phyloP scores from a whole-genome alignment of 768 basidiomycete genomes.

The Leccinellum luteum region DNA sequence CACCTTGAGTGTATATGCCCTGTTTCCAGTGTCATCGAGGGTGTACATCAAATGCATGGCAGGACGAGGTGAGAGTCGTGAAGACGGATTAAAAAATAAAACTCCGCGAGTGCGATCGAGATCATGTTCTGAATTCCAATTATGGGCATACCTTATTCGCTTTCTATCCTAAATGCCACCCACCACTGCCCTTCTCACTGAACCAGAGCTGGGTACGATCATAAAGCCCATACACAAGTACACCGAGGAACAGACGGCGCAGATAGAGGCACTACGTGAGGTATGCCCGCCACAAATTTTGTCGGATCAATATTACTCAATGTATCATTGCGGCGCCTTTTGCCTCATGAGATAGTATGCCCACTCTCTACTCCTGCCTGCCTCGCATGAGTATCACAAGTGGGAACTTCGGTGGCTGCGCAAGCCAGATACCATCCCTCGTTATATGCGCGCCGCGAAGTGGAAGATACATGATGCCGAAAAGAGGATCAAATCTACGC shows the following conservation, averaged over 20 bases:
- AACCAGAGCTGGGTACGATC: constrained; percentile 51
- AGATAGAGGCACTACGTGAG: constrained; percentile 61
- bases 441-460: constrained; percentile 85
- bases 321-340: neutral
- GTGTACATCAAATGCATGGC: constrained; percentile 98
- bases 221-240: constrained; percentile 59
- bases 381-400: constrained; percentile 64
- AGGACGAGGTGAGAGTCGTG: constrained; percentile 9
- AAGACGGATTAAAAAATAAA: neutral
- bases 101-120: constrained; percentile 14
- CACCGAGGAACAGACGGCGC: constrained; percentile 55
- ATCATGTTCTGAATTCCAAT: neutral
- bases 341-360: constrained; percentile 41
- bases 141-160: neutral
- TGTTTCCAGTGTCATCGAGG: constrained; percentile 68
- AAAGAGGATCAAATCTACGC: constrained; percentile 70
- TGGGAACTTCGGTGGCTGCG: constrained; percentile 81
- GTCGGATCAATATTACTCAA: neutral
- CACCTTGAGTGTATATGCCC: constrained; percentile 93
- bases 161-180: constrained; percentile 32
- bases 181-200: constrained; percentile 50
- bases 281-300: constrained; percentile 34
- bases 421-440: constrained; percentile 57
- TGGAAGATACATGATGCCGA: constrained; percentile 79
- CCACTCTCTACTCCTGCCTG: constrained; percentile 57